Conservation (phyloP, 495 filamentous ascomycete genomes). For the Penicillium coffeae region DNA sequence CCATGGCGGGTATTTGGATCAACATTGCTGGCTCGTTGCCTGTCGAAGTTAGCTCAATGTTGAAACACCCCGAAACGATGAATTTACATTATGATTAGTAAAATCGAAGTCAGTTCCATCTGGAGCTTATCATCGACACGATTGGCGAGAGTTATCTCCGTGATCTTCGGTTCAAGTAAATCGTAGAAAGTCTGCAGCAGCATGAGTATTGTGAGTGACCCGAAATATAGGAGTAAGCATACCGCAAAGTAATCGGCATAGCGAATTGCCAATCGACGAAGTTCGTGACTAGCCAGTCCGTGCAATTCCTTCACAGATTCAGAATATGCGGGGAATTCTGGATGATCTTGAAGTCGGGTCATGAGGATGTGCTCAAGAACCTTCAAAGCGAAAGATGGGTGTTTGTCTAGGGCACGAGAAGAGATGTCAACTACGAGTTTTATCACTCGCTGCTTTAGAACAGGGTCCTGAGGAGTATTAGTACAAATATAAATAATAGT, state of each 20-base stretch:
- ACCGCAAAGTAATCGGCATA: conserved; percentile 81
- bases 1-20: conserved; percentile 59
- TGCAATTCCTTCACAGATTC: conserved; percentile 92
- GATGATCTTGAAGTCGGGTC: conserved; percentile 66
- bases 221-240: neutral
- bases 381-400: conserved; percentile 74
- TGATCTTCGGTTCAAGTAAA: conserved; percentile 75
- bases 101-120: conserved; percentile 64
- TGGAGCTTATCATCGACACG: conserved; percentile 69
- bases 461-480: conserved; percentile 59
- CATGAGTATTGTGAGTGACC: conserved; percentile 21
- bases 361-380: conserved; percentile 88
- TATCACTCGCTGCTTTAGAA: conserved; percentile 77
- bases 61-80: neutral
- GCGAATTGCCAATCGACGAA: conserved; percentile 82
- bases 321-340: conserved; percentile 66
- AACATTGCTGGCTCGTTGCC: conserved; percentile 73
- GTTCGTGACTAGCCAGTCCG: conserved; percentile 72
- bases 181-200: conserved; percentile 64
- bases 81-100: conserved; percentile 83
- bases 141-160: conserved; percentile 69
- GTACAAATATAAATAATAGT: neutral
- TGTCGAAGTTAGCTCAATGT: conserved; percentile 17
- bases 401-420: conserved; percentile 72
- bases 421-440: conserved; percentile 84